These are phyloP conservation scores for Marasmius tenuissimus DNA, from an alignment of 1,284 basidiomycete species.

Conservation along the genomic window DNA sequence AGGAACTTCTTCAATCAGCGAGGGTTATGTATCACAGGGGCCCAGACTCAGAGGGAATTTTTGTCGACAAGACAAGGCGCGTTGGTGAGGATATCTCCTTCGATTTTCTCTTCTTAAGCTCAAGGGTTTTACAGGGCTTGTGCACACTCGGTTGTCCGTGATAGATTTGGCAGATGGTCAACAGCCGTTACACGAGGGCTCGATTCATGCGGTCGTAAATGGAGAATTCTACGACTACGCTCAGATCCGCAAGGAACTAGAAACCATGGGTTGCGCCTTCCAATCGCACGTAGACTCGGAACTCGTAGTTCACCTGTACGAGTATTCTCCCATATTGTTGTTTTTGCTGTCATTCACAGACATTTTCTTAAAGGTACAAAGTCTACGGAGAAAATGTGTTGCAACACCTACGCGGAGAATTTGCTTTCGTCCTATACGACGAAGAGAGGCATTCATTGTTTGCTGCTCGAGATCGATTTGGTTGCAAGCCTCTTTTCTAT, in stretches of 20 bases:
- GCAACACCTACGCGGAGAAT: constrained; percentile 18
- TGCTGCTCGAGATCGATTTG: constrained; percentile 21
- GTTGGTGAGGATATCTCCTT: background rate
- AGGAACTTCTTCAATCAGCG: background rate
- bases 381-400: constrained; percentile 13
- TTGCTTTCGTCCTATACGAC: constrained; percentile 22
- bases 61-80: background rate
- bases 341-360: background rate
- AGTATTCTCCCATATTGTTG: background rate
- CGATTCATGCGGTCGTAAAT: constrained; percentile 19
- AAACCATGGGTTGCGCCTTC: constrained; percentile 16
- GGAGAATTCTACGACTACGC: constrained; percentile 22
- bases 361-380: constrained; percentile 7
- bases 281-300: constrained; percentile 19
- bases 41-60: constrained; percentile 2
- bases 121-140: constrained; percentile 10
- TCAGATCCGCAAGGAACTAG: constrained; percentile 17
- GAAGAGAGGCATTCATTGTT: constrained; percentile 14
- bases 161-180: constrained; percentile 21
- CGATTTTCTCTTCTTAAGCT: background rate
- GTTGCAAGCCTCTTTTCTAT: constrained; percentile 23
- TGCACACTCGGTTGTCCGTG: constrained; percentile 19
- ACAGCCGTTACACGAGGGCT: constrained; percentile 18
- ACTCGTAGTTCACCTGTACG: constrained; percentile 16
- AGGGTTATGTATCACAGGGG: constrained; percentile 1